Evolutionary conservation across 202 grass and related monocot species (phyloP), one percentile per base, ranked within the genome.

Genomic region (Bolboschoenoplectus hybrid): DNA sequence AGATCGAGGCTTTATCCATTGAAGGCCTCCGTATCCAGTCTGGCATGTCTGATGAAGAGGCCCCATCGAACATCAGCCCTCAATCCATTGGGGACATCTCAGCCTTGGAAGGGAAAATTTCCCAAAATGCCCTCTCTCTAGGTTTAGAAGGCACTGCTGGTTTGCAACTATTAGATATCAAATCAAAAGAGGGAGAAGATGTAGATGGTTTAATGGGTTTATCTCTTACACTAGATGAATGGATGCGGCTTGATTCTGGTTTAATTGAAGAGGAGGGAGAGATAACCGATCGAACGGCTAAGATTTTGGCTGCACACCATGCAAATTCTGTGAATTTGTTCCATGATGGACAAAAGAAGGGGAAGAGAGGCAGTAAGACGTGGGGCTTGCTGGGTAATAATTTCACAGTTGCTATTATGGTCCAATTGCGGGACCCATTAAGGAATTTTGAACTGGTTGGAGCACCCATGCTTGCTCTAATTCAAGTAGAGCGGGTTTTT

Each of bases 21-120:
- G 97, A 96, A 91, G 97, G 97, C 63, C 90, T 98, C 85, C 93
- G 91, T 84, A 98, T 98, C 93, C 96, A 98, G 85, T 94, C 93
- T 87, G 90, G 97, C 88, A 91, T 96, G 91, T 91, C 93, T 13
- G 89, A 96, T 90, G 93, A 95, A 85, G 93, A 92, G 9, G 90
- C 97, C 75, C 97, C 93, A 49, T 96, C 92, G 38, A 96, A 98
- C 81, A 96, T 98, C 85, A 94, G 74, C 72, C 20, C 91, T 5
- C 92, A 90, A 63, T 85, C 92, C 66, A 83, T 98, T 58, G 91
- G 90, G 9, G 91, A 94, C 79, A 78, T 98, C 82, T 96, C 97
- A 84, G 90, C 97, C 74, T 57, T 98, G 67, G 87, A 96, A 90
- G 93, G 93, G 50, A 96, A 91, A 52, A 89, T 66, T 46, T 83